Evolutionary conservation across 495 filamentous ascomycete species (phyloP), one percentile per base, ranked within the genome.

Genomic region (Filosporella fistucella): DNA sequence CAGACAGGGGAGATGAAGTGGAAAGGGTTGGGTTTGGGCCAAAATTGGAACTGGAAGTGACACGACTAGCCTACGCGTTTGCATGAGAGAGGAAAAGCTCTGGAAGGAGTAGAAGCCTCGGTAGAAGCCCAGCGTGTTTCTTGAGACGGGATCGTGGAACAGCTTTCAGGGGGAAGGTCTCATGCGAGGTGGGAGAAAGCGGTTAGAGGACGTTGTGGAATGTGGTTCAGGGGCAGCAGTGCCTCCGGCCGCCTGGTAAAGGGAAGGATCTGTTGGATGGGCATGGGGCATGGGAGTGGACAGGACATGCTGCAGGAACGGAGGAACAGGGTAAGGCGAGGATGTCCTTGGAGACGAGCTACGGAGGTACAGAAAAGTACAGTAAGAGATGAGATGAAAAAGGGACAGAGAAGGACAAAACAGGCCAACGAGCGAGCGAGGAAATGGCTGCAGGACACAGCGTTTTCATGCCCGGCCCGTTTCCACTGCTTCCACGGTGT

Each of bases 391-490:
- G 16, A 38, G 35, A 38, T 38, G 35, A 38, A 38, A 21, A 21
- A 21, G 9, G 10, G 14, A 7, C 10, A 21, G 35, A 21, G 35
- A 7, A 4, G 23, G 35, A 36, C 13, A 36, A 16, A 38, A 21
- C 4, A 16, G 3, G 10, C 17, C 5, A n/a, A 30, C 28, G 8
- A 13, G 17, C 35, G 3, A 21, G 35, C n/a, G 2, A 21, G 18
- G 35, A 21, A 3, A 38, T 5, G 3, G n/a, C n/a, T 46, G 30
- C 30, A n/a, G n/a, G n/a, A n/a, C n/a, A n/a, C n/a, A n/a, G n/a
- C n/a, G n/a, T n/a, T n/a, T n/a, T n/a, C n/a, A n/a, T n/a, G n/a
- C 43, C 42, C 43, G 43, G 43, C 17, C 43, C 43, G 43, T 46
- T 46, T 46, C 30, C 43, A 28, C 26, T 4, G 20, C 32, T 46